Evolutionary conservation across 2,329 filamentous ascomycete genomes (phyloP).

Genomic region (Arthroderma sp.): DNA sequence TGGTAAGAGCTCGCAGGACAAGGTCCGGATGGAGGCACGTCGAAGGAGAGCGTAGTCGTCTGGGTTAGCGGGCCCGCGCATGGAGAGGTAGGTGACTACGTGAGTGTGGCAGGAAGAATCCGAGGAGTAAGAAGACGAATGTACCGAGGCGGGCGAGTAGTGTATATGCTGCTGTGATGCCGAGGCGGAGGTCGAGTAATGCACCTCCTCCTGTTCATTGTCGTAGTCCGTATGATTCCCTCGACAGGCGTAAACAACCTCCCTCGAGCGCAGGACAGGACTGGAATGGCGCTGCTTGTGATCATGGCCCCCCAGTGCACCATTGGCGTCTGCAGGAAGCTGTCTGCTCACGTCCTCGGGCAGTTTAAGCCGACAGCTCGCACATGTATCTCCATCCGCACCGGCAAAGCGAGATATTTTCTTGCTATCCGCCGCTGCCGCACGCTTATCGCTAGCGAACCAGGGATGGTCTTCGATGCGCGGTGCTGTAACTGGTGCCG

Average conservation of each 20-base stretch:
- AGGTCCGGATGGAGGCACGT: conserved; percentile 45
- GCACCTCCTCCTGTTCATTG: conserved; percentile 24
- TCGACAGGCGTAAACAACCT: conserved; percentile 42
- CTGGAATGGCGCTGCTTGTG: conserved; percentile 41
- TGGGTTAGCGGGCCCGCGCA: conserved; percentile 43
- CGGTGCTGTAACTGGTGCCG: conserved; percentile 15
- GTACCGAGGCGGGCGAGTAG: conserved; percentile 27
- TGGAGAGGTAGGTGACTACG: conserved; percentile 47
- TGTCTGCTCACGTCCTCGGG: conserved; percentile 44
- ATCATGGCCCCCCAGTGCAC: conserved; percentile 36
- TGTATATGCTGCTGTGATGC: conserved; percentile 21
- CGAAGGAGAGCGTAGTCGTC: conserved; percentile 44
- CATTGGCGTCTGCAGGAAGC: conserved; percentile 42
- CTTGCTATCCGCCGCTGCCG: conserved; percentile 31
- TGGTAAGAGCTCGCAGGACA: conserved; percentile 46
- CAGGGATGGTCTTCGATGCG: conserved; percentile 41
- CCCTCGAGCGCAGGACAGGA: conserved; percentile 44
- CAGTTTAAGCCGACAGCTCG: conserved; percentile 45
- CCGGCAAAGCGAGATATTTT: conserved; percentile 32
- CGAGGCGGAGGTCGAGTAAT: conserved; percentile 20
- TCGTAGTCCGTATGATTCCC: conserved; percentile 28
- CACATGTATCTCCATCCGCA: conserved; percentile 42
- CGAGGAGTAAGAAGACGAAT: conserved; percentile 33
- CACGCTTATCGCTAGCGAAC: conserved; percentile 32
- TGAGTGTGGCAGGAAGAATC: conserved; percentile 42